These are phyloP conservation scores for Hypericum androsaemum DNA, from an alignment of 345 rosid species.

Conservation along the genomic window DNA sequence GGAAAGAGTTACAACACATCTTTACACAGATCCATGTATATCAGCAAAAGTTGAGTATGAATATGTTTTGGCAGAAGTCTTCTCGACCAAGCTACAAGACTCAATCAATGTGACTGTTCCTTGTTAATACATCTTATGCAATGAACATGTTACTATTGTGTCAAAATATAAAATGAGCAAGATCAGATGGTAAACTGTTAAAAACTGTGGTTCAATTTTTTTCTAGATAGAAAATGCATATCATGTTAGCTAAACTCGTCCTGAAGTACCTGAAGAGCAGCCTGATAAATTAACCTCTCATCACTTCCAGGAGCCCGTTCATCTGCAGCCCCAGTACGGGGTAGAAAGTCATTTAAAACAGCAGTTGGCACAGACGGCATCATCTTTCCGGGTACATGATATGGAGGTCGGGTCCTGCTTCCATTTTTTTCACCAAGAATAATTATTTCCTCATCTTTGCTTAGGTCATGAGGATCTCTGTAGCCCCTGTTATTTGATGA, in stretches of 20 bases:
- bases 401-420: slow-evolving; percentile 54
- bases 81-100: no score
- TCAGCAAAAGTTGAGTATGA: no score
- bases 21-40: no score
- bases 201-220: no score
- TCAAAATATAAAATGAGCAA: no score
- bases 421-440: slow-evolving; percentile 38
- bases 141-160: no score
- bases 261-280: slow-evolving; percentile 67
- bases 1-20: no score
- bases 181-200: no score
- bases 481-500: slow-evolving; percentile 27
- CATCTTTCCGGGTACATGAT: slow-evolving; percentile 40
- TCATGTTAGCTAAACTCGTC: slow-evolving; percentile 3
- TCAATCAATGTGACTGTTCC: no score
- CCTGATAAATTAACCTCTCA: slow-evolving; percentile 81
- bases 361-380: slow-evolving; percentile 28
- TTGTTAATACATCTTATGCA: no score
- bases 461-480: slow-evolving; percentile 28
- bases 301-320: slow-evolving; percentile 47
- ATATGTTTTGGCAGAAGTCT: no score
- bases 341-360: slow-evolving; percentile 39
- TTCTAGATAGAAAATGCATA: no score
- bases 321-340: slow-evolving; percentile 38
- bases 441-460: slow-evolving; percentile 26